These are phyloP conservation scores for Aspergillus viridinutans DNA, from an alignment of 2,329 filamentous ascomycete species.

Conservation along the genomic window DNA sequence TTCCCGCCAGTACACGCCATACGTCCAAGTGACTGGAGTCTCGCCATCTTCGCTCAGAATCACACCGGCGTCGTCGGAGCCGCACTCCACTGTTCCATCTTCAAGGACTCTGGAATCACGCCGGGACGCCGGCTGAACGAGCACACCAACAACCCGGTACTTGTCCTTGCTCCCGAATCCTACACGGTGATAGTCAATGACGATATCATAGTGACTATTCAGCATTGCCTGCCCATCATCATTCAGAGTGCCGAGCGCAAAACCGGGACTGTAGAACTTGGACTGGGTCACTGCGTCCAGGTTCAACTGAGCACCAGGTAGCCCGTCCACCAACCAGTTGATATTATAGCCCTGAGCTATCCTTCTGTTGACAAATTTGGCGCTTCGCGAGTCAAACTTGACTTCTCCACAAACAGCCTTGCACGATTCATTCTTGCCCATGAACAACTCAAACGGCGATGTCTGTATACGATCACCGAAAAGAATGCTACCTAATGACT, in stretches of 20 bases:
- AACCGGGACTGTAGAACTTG: slow-evolving; percentile 87
- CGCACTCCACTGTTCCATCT: slow-evolving; percentile 59
- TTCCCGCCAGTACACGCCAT: slow-evolving; percentile 83
- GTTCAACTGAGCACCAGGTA: slow-evolving; percentile 83
- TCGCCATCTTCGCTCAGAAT: slow-evolving; percentile 60
- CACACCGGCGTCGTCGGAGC: slow-evolving; percentile 54
- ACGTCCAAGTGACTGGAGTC: slow-evolving; percentile 77
- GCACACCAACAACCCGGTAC: slow-evolving; percentile 84
- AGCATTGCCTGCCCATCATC: slow-evolving; percentile 58
- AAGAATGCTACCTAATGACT: slow-evolving; percentile 90
- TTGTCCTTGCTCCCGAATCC: slow-evolving; percentile 53
- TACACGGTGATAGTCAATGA: slow-evolving; percentile 86
- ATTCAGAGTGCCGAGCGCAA: slow-evolving; percentile 64
- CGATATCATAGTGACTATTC: slow-evolving; percentile 95
- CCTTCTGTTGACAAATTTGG: slow-evolving; percentile 74
- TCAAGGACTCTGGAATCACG: slow-evolving; percentile 52
- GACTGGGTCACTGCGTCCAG: slow-evolving; percentile 70
- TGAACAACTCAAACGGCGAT: slow-evolving; percentile 86
- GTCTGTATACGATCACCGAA: slow-evolving; percentile 97
- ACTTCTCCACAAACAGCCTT: slow-evolving; percentile 69
- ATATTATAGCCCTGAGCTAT: slow-evolving; percentile 85
- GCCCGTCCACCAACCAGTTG: slow-evolving; percentile 92
- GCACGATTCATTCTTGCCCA: slow-evolving; percentile 84
- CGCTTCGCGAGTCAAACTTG: slow-evolving; percentile 62
- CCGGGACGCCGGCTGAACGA: slow-evolving; percentile 76